These are phyloP conservation scores for Ustilago loliicola DNA, from an alignment of 1,284 basidiomycete genomes.

Conservation along the genomic window DNA sequence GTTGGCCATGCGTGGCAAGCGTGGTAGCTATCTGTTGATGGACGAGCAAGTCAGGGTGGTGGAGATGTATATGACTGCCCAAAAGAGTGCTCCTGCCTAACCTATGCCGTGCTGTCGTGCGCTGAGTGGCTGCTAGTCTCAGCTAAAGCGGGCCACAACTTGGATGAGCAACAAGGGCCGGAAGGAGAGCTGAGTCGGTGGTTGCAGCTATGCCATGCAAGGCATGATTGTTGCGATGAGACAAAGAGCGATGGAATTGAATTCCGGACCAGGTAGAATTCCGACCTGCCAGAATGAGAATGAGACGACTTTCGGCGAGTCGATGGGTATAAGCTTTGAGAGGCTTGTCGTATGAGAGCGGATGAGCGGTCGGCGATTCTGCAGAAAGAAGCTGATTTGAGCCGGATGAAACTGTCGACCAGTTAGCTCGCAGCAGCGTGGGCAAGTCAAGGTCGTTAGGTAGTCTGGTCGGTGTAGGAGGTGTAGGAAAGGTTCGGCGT, in stretches of 20 bases:
- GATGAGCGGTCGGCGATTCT: no score
- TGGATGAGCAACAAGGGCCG: neutral
- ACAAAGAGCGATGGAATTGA: neutral
- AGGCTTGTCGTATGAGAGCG: no score
- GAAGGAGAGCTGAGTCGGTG: neutral
- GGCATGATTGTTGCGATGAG: slow-evolving; percentile 1
- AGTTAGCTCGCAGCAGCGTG: neutral
- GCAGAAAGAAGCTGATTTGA: neutral
- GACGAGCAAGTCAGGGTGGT: neutral
- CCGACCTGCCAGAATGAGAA: neutral
- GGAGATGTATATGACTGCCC: neutral
- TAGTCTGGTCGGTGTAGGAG: neutral
- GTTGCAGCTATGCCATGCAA: slow-evolving; percentile 3
- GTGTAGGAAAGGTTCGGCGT: neutral
- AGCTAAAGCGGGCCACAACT: neutral
- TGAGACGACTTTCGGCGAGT: neutral
- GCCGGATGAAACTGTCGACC: neutral
- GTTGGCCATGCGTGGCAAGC: slow-evolving; percentile 22
- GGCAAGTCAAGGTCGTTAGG: neutral
- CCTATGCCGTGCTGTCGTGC: neutral
- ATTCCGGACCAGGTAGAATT: neutral
- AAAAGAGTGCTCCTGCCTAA: neutral
- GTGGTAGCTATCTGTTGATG: neutral
- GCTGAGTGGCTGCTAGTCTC: neutral
- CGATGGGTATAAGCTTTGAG: neutral